Evolutionary conservation across 345 rosid species (phyloP).

Genomic region (Gynandropsis gynandra): DNA sequence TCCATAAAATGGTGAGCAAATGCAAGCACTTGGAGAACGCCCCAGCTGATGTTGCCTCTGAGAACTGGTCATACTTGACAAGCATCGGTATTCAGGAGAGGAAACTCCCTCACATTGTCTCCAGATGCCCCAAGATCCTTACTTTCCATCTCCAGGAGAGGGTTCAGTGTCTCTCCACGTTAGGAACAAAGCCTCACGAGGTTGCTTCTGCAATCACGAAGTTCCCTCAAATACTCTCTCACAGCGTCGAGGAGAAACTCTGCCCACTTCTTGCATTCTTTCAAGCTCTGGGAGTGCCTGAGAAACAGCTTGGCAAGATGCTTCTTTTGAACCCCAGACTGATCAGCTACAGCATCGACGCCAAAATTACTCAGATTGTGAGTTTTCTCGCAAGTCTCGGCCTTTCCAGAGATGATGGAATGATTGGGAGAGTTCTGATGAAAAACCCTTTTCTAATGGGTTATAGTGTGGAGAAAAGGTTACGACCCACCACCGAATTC

Average conservation of each 20-base stretch:
- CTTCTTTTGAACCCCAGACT: slow-evolving; percentile 66
- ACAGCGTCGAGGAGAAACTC: slow-evolving; percentile 74
- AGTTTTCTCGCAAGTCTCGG: slow-evolving; percentile 57
- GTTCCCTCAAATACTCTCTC: slow-evolving; percentile 67
- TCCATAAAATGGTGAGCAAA: slow-evolving; percentile 46
- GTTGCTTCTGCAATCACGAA: slow-evolving; percentile 63
- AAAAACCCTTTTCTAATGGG: slow-evolving; percentile 71
- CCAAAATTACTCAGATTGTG: slow-evolving; percentile 47
- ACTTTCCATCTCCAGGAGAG: slow-evolving; percentile 50
- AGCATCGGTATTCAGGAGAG: slow-evolving; percentile 61
- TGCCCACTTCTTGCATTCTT: slow-evolving; percentile 82
- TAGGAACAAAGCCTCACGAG: slow-evolving; percentile 42
- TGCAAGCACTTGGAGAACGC: slow-evolving; percentile 62
- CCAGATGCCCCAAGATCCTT: slow-evolving; percentile 67
- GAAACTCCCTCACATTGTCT: slow-evolving; percentile 55
- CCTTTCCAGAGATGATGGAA: slow-evolving; percentile 46
- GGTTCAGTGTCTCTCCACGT: slow-evolving; percentile 50
- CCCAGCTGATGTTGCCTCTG: slow-evolving; percentile 48
- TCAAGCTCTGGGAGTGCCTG: slow-evolving; percentile 64
- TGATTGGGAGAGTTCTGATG: slow-evolving; percentile 57
- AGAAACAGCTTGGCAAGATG: slow-evolving; percentile 63
- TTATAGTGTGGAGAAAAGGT: slow-evolving; percentile 51
- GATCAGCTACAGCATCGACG: slow-evolving; percentile 67
- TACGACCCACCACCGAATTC: slow-evolving; percentile 53
- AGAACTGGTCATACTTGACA: slow-evolving; percentile 60